Base-by-base conservation (phyloP, 345 rosid genomes). In the Leavenworthia alabamica region DNA sequence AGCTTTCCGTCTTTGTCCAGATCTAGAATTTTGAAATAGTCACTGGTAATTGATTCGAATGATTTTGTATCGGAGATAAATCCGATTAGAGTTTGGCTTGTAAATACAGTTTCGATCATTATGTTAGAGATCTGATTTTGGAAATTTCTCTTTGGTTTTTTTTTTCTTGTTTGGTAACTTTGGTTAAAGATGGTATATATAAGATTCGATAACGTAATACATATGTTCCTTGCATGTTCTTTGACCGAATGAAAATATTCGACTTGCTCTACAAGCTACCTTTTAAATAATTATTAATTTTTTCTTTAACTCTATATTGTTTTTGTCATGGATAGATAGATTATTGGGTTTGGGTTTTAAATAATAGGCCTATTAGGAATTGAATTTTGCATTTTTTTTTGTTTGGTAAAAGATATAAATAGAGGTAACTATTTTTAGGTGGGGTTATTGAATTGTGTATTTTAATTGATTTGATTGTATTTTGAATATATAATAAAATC, bases 31-130 rank as follows among this genome's bases (percentile, higher is more conserved):
- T 29, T 26, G 48, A 85, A 85, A 42, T 69, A 78, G 13, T 64
- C 60, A 5, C 68, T 48, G 2, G 70, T 78, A 28, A 70, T 71
- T 1, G 31, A 42, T 19, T 66, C 66, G 39, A 82, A 77, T 16
- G 75, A 64, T 8, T 62, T 48, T 17, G 26, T 8, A 43, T 77
- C 78, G 33, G 73, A 64, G 42, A 80, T 29, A 28, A 82, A 79
- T 50, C 66, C 70, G 12, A 39, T 60, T 2, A 84, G 48, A 9
- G 90, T 80, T 43, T 67, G 16, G 59, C 66, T 66, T 28, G 73
- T 74, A 48, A 84, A 56, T 35, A 80, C 48, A 0, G 73, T 69
- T 53, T 67, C 60, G 35, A 60, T 62, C 87, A 82, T 84, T 17
- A 15, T 73, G 24, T 3, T 20, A 55, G 8, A 47, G 66, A 62